Base-by-base conservation (phyloP, 1,284 basidiomycete species). In the Fomitopsis betulina region DNA sequence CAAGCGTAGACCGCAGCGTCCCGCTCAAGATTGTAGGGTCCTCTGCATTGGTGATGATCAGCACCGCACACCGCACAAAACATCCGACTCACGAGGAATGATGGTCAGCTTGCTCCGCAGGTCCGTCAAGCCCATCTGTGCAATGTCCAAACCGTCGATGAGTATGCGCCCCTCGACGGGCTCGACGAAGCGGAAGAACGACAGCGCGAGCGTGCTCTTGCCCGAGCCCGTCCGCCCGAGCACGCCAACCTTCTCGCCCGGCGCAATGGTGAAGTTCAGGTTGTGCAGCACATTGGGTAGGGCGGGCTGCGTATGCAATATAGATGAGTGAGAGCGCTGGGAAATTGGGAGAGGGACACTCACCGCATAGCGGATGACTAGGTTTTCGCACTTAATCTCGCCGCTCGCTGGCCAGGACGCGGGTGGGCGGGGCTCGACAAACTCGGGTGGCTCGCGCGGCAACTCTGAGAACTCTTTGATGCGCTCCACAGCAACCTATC, bases 161-260 rank as follows among this genome's bases (percentile, higher is more conserved):
- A 87, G 57, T 58, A 99, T 98, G 5, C 78, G 76, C 1, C 94
- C 94, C 66, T 87, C 81, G 0, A 86, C 86, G 0, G 94, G 89
- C 67, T 97, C 94, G 23, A 96, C 93, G 68, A 97, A 96, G 54
- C 97, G 86, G 87, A 98, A 98, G 79, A 98, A 94, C 21, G 91
- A 92, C 27, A 97, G 77, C 0, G 94, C 94, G 17, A 98, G 81
- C 1, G 94, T 97, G 58, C 87, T 91, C 75, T 96, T 95, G 50
- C 93, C 93, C 25, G 85, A 88, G 30, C 96, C 96, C 0, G 95
- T 97, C 51, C 93, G 79, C 54, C 94, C 95, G 4, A 98, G 82
- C 59, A 98, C 88, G 23, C 95, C 96, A 57, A 96, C 84, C 76
- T 89, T 90, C 73, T 92, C 90, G 15, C 91, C 85, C 0, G 93